Conservation (phyloP, 2,329 filamentous ascomycete genomes). For the Rachicladosporium sp. region DNA sequence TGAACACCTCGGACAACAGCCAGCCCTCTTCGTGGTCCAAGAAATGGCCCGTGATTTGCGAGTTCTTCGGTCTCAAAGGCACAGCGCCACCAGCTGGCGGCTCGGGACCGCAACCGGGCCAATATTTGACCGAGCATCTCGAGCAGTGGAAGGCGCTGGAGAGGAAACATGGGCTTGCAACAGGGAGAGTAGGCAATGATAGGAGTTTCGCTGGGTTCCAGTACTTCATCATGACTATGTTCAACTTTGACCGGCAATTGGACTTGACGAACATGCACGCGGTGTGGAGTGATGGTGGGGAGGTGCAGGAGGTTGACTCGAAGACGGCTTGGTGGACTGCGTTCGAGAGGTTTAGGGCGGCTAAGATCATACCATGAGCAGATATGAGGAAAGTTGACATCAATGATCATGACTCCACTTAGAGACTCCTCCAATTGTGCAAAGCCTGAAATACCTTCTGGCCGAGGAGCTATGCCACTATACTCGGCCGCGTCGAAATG, state of each 20-base stretch:
- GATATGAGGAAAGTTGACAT: too few species aligned
- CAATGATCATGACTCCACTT: too few species aligned
- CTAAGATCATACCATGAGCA: slow-evolving; percentile 28
- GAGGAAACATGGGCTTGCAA: slow-evolving; percentile 25
- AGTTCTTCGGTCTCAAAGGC: slow-evolving; percentile 17
- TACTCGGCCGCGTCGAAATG: too few species aligned
- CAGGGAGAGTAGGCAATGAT: slow-evolving; percentile 27
- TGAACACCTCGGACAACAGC: too few species aligned
- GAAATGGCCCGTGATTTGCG: slow-evolving; percentile 16
- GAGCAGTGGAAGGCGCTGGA: slow-evolving; percentile 22
- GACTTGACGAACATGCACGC: slow-evolving; percentile 33
- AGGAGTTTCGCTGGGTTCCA: slow-evolving; percentile 28
- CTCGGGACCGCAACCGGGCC: slow-evolving; percentile 9
- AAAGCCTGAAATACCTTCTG: too few species aligned
- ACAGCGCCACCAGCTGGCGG: slow-evolving; percentile 9
- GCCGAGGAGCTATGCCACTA: too few species aligned
- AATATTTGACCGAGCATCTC: slow-evolving; percentile 25
- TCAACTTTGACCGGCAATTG: slow-evolving; percentile 35
- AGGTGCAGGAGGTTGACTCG: slow-evolving; percentile 11
- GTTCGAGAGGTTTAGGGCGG: slow-evolving; percentile 34
- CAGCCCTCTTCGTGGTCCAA: neutral
- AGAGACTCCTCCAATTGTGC: too few species aligned
- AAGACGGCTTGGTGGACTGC: slow-evolving; percentile 28
- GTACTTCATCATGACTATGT: slow-evolving; percentile 30
- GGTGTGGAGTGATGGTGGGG: slow-evolving; percentile 15